These are phyloP conservation scores for Mycena belliarum DNA, from an alignment of 768 basidiomycete species.

Conservation along the genomic window DNA sequence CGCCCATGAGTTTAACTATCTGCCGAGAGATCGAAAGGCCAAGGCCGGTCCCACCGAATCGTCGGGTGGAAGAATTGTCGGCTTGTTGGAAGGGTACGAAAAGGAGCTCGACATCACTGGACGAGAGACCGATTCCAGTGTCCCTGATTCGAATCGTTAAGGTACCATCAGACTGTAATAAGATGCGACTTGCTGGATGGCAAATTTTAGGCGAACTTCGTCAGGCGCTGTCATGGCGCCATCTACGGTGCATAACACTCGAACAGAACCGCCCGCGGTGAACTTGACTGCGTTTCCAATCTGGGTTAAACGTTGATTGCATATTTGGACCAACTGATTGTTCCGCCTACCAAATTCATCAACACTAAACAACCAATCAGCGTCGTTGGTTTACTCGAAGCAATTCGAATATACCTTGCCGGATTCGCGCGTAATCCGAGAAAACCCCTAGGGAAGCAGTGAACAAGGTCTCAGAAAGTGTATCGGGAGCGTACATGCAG, in stretches of 20 bases:
- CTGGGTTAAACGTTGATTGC: too few relatives aligned
- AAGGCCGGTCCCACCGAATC: slow-evolving; percentile 77
- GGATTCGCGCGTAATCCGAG: slow-evolving; percentile 72
- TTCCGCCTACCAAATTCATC: slow-evolving; percentile 53
- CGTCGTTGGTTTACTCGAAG: not conserved
- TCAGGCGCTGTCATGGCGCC: slow-evolving; percentile 33
- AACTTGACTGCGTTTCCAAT: slow-evolving; percentile 44
- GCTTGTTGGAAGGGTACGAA: slow-evolving; percentile 81
- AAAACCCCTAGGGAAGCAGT: slow-evolving; percentile 51
- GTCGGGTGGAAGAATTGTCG: slow-evolving; percentile 75
- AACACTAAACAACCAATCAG: slow-evolving; percentile 43
- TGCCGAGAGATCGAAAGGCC: slow-evolving; percentile 76
- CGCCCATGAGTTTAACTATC: slow-evolving; percentile 75
- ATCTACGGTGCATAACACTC: slow-evolving; percentile 62
- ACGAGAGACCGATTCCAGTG: slow-evolving; percentile 70
- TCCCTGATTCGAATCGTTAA: slow-evolving; percentile 42
- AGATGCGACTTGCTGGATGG: slow-evolving; percentile 50
- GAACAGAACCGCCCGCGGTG: slow-evolving; percentile 62
- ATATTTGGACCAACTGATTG: too few relatives aligned
- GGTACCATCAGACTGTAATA: not conserved
- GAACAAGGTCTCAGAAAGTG: not conserved
- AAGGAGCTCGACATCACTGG: slow-evolving; percentile 63
- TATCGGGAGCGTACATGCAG: slow-evolving; percentile 47
- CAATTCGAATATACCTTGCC: slow-evolving; percentile 50
- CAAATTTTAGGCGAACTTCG: slow-evolving; percentile 61